Percentiles rank a stretch among this genome's conserved stretches.
Evolutionary conservation across 371 early-diverging fungal genomes (phyloP).

Genomic region (Amoeboaphelidium protococcarum): DNA sequence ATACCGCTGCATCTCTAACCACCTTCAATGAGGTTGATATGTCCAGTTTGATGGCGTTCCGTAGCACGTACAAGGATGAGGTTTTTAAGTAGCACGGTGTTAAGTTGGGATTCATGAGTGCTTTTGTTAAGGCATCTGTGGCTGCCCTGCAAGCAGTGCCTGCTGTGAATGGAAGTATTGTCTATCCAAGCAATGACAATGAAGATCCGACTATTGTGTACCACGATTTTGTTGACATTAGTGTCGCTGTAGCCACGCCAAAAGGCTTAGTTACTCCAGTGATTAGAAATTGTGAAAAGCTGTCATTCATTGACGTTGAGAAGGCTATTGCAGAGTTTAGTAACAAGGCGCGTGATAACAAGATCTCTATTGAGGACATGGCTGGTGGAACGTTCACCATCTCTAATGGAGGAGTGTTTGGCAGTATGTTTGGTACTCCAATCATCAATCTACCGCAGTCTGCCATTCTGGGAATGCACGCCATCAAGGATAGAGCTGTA

Average conservation of each 20-base stretch:
- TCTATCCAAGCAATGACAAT: constrained; percentile 13
- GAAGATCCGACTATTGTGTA: constrained; percentile 52
- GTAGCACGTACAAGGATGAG: constrained; percentile 70
- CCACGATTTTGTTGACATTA: constrained; percentile 78
- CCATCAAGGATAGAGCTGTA: constrained; percentile 79
- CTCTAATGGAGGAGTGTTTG: constrained; percentile 93
- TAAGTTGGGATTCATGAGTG: constrained; percentile 93
- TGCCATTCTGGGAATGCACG: constrained; percentile 95
- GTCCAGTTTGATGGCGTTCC: constrained; percentile 64
- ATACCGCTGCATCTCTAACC: constrained; percentile 81
- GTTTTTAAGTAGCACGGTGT: constrained; percentile 78
- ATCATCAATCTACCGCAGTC: constrained; percentile 92
- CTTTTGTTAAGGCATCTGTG: constrained; percentile 73
- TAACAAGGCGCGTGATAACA: constrained; percentile 72
- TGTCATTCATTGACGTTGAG: constrained; percentile 67
- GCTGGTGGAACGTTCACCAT: constrained; percentile 95
- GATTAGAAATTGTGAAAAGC: constrained; percentile 59
- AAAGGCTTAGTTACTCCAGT: constrained; percentile 95
- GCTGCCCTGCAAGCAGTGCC: constrained; percentile 61
- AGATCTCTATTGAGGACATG: constrained; percentile 85
- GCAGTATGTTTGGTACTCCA: constrained; percentile 84
- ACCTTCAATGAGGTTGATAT: constrained; percentile 97
- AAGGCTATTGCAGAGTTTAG: constrained; percentile 62
- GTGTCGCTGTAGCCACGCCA: constrained; percentile 89
- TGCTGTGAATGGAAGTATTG: constrained; percentile 76